Base-by-base conservation (phyloP, 441 rosid genomes). In the Gossypium lobatum region DNA sequence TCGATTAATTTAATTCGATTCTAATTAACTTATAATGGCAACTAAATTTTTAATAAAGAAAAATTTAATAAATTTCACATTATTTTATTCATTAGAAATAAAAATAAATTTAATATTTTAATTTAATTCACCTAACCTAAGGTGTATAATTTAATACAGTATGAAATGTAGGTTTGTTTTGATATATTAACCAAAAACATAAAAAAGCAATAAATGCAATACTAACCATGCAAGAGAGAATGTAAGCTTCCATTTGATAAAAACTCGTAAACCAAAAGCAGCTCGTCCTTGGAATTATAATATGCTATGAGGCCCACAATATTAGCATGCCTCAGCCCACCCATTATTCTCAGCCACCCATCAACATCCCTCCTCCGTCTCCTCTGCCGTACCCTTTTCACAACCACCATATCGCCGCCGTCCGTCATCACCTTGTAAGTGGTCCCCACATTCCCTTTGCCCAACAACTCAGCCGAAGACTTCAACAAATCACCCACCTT, bases 401-500 rank as follows among this genome's bases (percentile, higher is more conserved):
- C 88, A 57, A 63, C 86, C 73, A 76, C 81, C 62, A 39, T 77
- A 37, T 73, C 77, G 0, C 82, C 85, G 11, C 83, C 77, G 20
- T 82, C 83, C 80, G 80, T 53, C 72, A 21, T 78, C 61, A 85
- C 88, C 75, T 83, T 85, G 54, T 87, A 87, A 8, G 85, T 85
- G 73, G 86, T 72, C 28, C 90, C 90, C 71, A 72, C 77, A 1
- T 66, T 34, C 13, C 90, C 90, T 71, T 82, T 87, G 54, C 88
- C 90, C 57, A 87, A 74, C 77, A 87, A 67, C 48, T 87, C 88
- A 14, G 90, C 88, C 3, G 88, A 87, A 3, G 88, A 81, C 25
- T 80, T 82, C 62, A 87, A 69, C 81, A 87, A 73, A 66, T 87
- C 88, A 4, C 79, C 83, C 70, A 82, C 72, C 26, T 68, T 68